Conservation (phyloP, 129 eudicot species). For the Sambucus nigra region DNA sequence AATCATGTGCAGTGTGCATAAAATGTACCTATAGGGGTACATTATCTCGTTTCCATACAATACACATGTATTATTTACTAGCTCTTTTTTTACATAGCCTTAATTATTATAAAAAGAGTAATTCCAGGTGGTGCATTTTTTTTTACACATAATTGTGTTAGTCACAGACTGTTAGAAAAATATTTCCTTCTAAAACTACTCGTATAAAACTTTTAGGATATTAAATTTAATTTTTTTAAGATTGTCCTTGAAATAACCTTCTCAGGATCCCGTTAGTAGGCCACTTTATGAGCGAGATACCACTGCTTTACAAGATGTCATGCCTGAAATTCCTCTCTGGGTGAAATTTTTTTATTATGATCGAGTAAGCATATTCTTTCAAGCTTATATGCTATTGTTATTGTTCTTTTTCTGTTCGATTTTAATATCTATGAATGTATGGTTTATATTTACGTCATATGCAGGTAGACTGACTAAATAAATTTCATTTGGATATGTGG, state of each 20-base stretch:
- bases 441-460: conserved; percentile 3
- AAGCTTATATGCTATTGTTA: not conserved
- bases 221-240: not conserved
- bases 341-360: conserved; percentile 88
- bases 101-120: too few relatives aligned
- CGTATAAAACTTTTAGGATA: too few relatives aligned
- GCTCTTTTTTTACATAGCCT: too few relatives aligned
- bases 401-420: not conserved
- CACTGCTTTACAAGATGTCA: conserved; percentile 32
- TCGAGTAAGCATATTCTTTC: conserved; percentile 39
- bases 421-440: not conserved
- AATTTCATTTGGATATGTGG: conserved; percentile 61
- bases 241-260: not conserved
- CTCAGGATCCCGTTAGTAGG: conserved; percentile 47
- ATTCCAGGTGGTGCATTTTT: too few relatives aligned
- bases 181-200: too few relatives aligned
- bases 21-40: too few relatives aligned
- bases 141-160: too few relatives aligned
- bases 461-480: conserved; percentile 91
- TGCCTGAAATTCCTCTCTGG: conserved; percentile 88
- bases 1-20: too few relatives aligned
- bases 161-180: too few relatives aligned
- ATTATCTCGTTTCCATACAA: too few relatives aligned
- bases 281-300: conserved; percentile 61
- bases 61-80: too few relatives aligned